A percentile compares a stretch with the other conserved stretches of the same genome.
Evolutionary conservation across 345 rosid species (phyloP).

Genomic region (Mercurialis annua): DNA sequence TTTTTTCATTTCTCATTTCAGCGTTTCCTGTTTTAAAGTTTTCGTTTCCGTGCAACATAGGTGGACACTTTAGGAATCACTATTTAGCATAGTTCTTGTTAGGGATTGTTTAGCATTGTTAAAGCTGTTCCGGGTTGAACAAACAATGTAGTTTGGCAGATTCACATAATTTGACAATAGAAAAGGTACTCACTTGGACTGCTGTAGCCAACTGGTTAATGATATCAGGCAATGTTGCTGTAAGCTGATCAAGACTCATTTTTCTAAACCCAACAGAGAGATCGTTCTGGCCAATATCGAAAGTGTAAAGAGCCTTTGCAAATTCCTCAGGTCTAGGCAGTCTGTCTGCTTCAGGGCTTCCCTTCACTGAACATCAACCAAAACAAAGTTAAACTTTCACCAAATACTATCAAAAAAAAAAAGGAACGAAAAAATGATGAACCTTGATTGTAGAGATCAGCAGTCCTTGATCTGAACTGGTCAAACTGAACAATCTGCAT

Average conservation of each 20-base stretch:
- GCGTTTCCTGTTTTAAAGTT: too few species aligned
- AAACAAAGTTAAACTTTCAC: background rate
- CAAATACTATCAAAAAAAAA: background rate
- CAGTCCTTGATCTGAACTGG: slow-evolving; percentile 67
- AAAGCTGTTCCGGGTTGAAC: too few species aligned
- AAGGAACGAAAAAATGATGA: background rate
- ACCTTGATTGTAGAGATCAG: slow-evolving; percentile 53
- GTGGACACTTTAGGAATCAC: background rate
- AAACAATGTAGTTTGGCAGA: too few species aligned
- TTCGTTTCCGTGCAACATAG: too few species aligned
- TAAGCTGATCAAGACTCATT: slow-evolving; percentile 66
- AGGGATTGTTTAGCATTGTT: too few species aligned
- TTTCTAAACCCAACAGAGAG: slow-evolving; percentile 79
- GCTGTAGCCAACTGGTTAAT: slow-evolving; percentile 72
- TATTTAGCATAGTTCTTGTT: background rate
- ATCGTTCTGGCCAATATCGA: slow-evolving; percentile 95
- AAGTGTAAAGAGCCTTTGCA: slow-evolving; percentile 77
- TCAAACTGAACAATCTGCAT: slow-evolving; percentile 79
- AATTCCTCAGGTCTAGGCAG: slow-evolving; percentile 74
- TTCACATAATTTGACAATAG: background rate
- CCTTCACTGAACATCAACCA: slow-evolving; percentile 39
- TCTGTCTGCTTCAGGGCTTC: slow-evolving; percentile 43
- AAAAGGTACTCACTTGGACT: slow-evolving; percentile 54
- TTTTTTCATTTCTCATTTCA: too few species aligned
- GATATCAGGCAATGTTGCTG: slow-evolving; percentile 65